phyloP scores from a whole-genome alignment of 192 early-diverging fungal species.

The Gryganskiella cystojenkinii region DNA sequence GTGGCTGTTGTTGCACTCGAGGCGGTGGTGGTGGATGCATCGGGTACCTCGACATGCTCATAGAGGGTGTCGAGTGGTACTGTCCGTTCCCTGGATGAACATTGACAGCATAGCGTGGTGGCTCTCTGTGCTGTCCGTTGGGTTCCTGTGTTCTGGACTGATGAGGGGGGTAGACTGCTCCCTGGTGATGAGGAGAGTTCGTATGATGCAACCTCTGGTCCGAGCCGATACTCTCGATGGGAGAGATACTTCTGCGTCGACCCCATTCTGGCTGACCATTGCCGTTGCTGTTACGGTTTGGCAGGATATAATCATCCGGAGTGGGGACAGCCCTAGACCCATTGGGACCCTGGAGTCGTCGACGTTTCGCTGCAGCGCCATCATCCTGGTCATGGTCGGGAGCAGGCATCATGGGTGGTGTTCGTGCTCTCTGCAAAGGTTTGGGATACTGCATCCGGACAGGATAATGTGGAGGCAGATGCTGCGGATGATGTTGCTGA shows the following conservation, averaged over 20 bases:
- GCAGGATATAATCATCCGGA: conserved; percentile 26
- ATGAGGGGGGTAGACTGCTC: conserved; percentile 15
- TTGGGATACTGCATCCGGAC: conserved; percentile 35
- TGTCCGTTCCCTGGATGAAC: conserved; percentile 24
- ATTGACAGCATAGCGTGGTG: conserved; percentile 18
- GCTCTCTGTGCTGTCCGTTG: conserved; percentile 4
- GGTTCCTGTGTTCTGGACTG: conserved; percentile 22
- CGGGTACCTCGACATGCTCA: conserved; percentile 47
- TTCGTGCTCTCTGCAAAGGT: conserved; percentile 20
- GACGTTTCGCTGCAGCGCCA: conserved; percentile 14
- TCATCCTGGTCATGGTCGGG: conserved; percentile 15
- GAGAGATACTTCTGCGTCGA: conserved; percentile 40
- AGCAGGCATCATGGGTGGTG: conserved; percentile 12
- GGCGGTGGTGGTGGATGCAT: conserved; percentile 33
- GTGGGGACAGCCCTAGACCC: not conserved
- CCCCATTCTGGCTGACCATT: conserved; percentile 33
- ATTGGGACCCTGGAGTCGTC: conserved; percentile 15
- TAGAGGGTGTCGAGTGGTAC: conserved; percentile 35
- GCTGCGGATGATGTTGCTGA: conserved; percentile 15
- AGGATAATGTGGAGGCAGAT: conserved; percentile 20
- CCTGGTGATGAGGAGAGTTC: conserved; percentile 25
- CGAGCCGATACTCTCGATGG: conserved; percentile 23
- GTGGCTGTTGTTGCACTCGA: conserved; percentile 10
- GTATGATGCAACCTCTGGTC: conserved; percentile 23
- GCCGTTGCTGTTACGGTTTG: conserved; percentile 4